These are phyloP conservation scores for Sequoia sempervirens DNA, from an alignment of 75 land plant species.

Conservation along the genomic window DNA sequence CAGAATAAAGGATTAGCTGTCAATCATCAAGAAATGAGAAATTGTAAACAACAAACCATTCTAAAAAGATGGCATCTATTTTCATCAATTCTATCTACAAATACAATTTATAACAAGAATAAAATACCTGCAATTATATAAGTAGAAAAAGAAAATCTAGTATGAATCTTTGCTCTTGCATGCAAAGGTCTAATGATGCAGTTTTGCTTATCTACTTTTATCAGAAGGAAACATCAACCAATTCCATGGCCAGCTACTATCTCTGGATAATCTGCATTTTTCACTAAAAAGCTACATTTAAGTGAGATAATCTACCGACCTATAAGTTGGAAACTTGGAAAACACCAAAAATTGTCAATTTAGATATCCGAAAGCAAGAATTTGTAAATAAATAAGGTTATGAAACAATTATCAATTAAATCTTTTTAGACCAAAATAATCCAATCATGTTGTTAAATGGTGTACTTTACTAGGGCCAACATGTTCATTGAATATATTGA, in stretches of 20 bases:
- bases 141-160: background rate
- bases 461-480: background rate
- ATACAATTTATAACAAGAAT: background rate
- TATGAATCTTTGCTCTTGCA: background rate
- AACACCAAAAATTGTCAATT: background rate
- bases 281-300: background rate
- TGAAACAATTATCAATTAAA: background rate
- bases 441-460: background rate
- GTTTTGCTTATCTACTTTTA: background rate
- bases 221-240: background rate
- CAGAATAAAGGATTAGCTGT: background rate
- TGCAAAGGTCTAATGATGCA: background rate
- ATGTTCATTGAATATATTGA: background rate
- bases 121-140: background rate
- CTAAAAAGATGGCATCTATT: background rate
- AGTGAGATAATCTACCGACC: background rate
- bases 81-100: background rate
- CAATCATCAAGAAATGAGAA: background rate
- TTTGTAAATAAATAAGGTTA: background rate
- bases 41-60: background rate
- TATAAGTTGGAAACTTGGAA: background rate
- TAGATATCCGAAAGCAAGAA: background rate
- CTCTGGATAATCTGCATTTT: background rate
- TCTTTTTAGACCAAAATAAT: background rate
- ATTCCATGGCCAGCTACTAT: background rate